phyloP scores from a whole-genome alignment of 2,329 filamentous ascomycete genomes.

The Pseudogymnoascus sp. region DNA sequence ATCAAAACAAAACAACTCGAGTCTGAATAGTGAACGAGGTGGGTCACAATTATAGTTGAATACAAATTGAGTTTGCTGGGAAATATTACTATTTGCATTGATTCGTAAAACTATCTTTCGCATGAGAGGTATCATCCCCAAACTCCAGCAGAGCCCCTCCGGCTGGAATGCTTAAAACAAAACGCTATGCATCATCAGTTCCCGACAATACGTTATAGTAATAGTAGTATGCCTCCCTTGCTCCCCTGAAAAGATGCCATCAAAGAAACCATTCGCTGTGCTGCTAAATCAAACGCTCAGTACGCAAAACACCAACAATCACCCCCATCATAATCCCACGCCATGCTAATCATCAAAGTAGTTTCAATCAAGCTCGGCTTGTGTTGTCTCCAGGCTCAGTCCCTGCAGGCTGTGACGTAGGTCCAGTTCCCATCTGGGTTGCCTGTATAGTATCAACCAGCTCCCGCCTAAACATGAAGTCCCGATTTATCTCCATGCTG shows the following conservation, averaged over 20 bases:
- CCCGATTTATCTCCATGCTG: slow-evolving; percentile 29
- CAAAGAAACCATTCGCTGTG: background rate
- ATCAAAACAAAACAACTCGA: background rate
- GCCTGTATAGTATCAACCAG: background rate
- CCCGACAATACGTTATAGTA: background rate
- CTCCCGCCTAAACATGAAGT: slow-evolving; percentile 23
- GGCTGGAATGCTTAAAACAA: background rate
- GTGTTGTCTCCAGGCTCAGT: background rate
- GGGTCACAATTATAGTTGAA: background rate
- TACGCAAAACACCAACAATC: background rate
- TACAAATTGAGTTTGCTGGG: background rate
- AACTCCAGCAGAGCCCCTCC: background rate
- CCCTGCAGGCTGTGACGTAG: background rate
- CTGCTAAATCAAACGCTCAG: background rate
- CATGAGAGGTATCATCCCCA: background rate
- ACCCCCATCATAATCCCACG: background rate
- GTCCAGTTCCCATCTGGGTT: background rate
- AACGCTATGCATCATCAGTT: background rate
- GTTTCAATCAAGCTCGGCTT: background rate
- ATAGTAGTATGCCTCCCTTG: background rate
- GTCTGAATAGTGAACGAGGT: background rate
- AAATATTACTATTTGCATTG: background rate
- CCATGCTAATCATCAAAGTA: background rate
- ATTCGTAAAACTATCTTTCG: background rate
- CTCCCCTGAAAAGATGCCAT: background rate